Percentiles rank a stretch among this genome's conserved stretches.
These are phyloP conservation scores for Fusarium beomiforme DNA, from an alignment of 2,329 filamentous ascomycete genomes.

Conservation along the genomic window DNA sequence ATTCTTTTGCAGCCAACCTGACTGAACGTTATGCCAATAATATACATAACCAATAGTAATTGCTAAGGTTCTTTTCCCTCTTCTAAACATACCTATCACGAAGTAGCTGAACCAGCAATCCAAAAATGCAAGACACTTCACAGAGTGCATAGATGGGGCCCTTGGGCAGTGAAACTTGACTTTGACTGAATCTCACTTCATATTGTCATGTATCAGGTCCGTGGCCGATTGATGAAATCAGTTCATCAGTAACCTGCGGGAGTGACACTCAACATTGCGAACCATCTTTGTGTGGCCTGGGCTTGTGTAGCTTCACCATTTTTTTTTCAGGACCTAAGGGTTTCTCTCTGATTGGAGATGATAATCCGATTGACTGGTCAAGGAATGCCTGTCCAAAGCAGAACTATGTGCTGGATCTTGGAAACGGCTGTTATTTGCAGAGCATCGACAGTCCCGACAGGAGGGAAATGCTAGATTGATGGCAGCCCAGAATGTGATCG, in stretches of 20 bases:
- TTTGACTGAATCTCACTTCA: conserved; percentile 14
- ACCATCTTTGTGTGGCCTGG: not conserved
- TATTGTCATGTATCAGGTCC: conserved; percentile 17
- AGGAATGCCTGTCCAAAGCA: conserved; percentile 1
- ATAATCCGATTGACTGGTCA: conserved; percentile 1
- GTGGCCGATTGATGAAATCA: conserved; percentile 7
- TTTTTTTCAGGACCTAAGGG: not conserved
- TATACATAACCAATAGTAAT: not conserved
- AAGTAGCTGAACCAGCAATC: not conserved
- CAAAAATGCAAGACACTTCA: not conserved
- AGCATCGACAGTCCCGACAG: not conserved
- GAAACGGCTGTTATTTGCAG: not conserved
- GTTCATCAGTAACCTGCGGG: conserved; percentile 16
- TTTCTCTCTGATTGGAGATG: not conserved
- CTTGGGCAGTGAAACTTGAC: not conserved
- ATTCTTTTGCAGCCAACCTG: not conserved
- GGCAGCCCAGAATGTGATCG: conserved; percentile 11
- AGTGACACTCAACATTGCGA: conserved; percentile 10
- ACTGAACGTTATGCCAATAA: not conserved
- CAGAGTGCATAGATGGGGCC: not conserved
- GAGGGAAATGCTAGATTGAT: conserved; percentile 19
- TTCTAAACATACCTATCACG: conserved; percentile 6
- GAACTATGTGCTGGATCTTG: conserved; percentile 25
- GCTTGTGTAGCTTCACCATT: not conserved
- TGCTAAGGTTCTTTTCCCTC: not conserved